phyloP scores from a whole-genome alignment of 257 asterid species.

The Avicennia marina region DNA sequence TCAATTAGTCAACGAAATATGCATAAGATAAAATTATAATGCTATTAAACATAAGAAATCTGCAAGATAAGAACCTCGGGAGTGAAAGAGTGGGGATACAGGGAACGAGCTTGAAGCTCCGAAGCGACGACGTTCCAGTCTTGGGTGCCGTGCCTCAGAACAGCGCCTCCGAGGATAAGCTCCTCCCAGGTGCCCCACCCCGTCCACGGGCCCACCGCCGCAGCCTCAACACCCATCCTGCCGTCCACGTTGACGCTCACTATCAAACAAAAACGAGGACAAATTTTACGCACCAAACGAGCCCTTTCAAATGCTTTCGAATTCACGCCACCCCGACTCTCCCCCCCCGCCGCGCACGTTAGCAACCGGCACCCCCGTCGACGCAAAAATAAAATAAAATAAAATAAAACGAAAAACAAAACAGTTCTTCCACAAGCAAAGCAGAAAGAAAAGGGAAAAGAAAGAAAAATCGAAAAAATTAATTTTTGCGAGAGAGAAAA shows the following conservation, averaged over 20 bases:
- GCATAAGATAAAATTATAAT: too few relatives aligned
- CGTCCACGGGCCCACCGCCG: slow-evolving; percentile 32
- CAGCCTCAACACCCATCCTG: slow-evolving; percentile 34
- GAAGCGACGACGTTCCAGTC: slow-evolving; percentile 82
- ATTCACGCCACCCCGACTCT: too few relatives aligned
- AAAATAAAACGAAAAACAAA: too few relatives aligned
- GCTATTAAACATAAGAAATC: neutral
- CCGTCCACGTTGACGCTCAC: slow-evolving; percentile 43
- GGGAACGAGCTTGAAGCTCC: slow-evolving; percentile 64
- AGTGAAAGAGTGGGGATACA: slow-evolving; percentile 46
- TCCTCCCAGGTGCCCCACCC: slow-evolving; percentile 97
- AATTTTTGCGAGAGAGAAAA: too few relatives aligned
- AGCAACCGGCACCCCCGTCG: too few relatives aligned
- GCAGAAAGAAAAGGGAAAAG: too few relatives aligned
- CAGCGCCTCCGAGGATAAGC: slow-evolving; percentile 77
- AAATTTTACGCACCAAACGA: too few relatives aligned
- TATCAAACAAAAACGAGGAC: slow-evolving; percentile 10
- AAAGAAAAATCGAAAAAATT: too few relatives aligned
- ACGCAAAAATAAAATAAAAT: too few relatives aligned
- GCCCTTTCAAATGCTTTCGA: neutral
- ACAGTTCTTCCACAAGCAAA: too few relatives aligned
- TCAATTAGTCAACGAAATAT: too few relatives aligned
- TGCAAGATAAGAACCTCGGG: slow-evolving; percentile 41
- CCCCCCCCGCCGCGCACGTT: too few relatives aligned
- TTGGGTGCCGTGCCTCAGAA: slow-evolving; percentile 45